phyloP scores from a whole-genome alignment of 2,329 filamentous ascomycete species.

The Nigrograna mackinnonii region DNA sequence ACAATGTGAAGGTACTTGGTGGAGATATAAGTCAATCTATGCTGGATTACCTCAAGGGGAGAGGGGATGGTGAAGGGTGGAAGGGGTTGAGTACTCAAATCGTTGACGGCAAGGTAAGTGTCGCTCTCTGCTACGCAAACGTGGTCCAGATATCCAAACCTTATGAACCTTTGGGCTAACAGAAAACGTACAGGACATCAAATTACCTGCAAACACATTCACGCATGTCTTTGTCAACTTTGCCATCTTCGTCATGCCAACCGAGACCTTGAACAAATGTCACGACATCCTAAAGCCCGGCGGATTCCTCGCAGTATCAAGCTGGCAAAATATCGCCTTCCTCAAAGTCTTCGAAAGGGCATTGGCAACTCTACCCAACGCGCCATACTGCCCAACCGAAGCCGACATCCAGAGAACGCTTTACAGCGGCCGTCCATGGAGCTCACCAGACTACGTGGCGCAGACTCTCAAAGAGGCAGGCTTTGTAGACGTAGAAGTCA shows the following conservation, averaged over 20 bases:
- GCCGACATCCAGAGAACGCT: slow-evolving; percentile 10
- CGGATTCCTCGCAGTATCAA: slow-evolving; percentile 24
- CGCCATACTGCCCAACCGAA: slow-evolving; percentile 8
- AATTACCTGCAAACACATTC: slow-evolving; percentile 13
- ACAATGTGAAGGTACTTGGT: slow-evolving; percentile 17
- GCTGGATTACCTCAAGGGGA: slow-evolving; percentile 17
- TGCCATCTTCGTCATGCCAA: slow-evolving; percentile 21
- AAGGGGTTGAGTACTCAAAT: slow-evolving; percentile 11
- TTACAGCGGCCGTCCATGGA: slow-evolving; percentile 14
- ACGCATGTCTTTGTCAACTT: slow-evolving; percentile 28
- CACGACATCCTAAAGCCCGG: slow-evolving; percentile 9
- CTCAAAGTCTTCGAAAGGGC: slow-evolving; percentile 9
- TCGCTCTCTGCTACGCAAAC: no score
- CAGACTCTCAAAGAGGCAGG: slow-evolving; percentile 17
- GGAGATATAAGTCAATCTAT: slow-evolving; percentile 24
- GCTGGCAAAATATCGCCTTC: slow-evolving; percentile 23
- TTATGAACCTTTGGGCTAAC: no score
- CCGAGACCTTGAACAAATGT: slow-evolving; percentile 6
- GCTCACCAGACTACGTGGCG: slow-evolving; percentile 9
- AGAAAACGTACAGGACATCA: slow-evolving; percentile 8
- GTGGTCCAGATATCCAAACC: no score
- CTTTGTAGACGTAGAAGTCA: slow-evolving; percentile 15
- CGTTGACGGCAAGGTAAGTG: slow-evolving; percentile 21
- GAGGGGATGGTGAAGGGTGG: slow-evolving; percentile 23
- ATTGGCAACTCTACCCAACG: slow-evolving; percentile 5